A percentile compares a stretch with the other conserved stretches of the same genome.
Evolutionary conservation across 2,329 filamentous ascomycete genomes (phyloP).

Genomic region (Clathrospora elynae): DNA sequence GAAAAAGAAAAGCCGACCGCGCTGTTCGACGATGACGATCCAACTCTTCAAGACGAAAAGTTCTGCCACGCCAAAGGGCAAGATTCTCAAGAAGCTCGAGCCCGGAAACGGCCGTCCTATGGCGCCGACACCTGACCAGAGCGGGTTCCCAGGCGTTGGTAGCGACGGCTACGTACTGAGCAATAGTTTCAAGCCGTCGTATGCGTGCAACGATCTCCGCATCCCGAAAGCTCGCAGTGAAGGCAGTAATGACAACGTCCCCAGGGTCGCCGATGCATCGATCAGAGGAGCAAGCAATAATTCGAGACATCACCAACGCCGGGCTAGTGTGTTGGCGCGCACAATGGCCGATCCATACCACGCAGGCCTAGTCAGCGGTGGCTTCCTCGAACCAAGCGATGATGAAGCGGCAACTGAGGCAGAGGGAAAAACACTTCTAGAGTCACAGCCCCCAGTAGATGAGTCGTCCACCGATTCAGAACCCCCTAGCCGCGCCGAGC

Average conservation of each 20-base stretch:
- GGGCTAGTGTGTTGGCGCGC: neutral
- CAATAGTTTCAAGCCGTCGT: neutral
- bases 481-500: no score
- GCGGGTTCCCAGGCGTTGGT: neutral
- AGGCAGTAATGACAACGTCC: no score
- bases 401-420: neutral
- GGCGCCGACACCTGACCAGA: no score
- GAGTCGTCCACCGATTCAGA: conserved; percentile 3
- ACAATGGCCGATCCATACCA: neutral
- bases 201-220: neutral
- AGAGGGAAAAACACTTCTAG: neutral
- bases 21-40: neutral
- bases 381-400: neutral
- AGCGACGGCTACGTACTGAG: neutral
- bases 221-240: no score
- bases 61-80: neutral
- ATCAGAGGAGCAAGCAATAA: neutral
- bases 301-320: neutral
- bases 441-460: neutral
- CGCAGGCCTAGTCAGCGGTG: neutral
- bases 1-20: no score
- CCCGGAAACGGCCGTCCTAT: neutral
- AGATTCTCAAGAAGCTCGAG: conserved; percentile 9
- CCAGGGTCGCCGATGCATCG: no score
- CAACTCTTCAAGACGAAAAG: conserved; percentile 2